A percentile compares a stretch with the other conserved stretches of the same genome.
Conservation (phyloP, 73 alveolate species). For the Loxodes magnus region DNA sequence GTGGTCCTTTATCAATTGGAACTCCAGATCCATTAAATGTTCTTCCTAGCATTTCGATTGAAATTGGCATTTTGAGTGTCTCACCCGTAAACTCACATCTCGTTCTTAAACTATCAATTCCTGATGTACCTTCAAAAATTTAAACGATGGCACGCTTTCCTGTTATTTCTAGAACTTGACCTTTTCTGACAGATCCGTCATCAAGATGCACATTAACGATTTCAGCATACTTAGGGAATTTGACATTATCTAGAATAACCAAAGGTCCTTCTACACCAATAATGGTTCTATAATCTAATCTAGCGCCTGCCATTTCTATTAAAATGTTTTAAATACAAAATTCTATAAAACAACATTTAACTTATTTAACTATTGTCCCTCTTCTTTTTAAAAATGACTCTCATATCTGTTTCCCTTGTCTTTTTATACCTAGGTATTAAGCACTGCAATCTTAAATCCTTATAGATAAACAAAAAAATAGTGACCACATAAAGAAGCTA, state of each 20-base stretch:
- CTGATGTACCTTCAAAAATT: conserved; percentile 99
- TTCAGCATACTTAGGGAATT: conserved; percentile 89
- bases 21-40: conserved; percentile 99
- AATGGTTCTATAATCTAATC: conserved; percentile 96
- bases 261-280: conserved; percentile 96
- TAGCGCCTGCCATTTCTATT: conserved; percentile 29
- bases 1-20: conserved; percentile 99
- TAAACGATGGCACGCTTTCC: conserved; percentile 66
- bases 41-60: conserved; percentile 98
- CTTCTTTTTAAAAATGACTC: neutral
- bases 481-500: too few species aligned
- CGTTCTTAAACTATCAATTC: conserved; percentile 57
- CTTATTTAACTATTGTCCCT: neutral
- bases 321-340: neutral
- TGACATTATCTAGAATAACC: conserved; percentile 97
- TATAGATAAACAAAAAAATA: neutral
- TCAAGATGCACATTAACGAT: conserved; percentile 38
- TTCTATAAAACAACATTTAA: neutral
- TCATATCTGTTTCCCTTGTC: neutral
- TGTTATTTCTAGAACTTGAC: conserved; percentile 96
- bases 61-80: conserved; percentile 95
- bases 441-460: neutral
- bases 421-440: neutral
- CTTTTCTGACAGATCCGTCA: conserved; percentile 97
- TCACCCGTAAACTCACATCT: conserved; percentile 70